Percentiles rank a stretch among this genome's conserved stretches.
phyloP scores from a whole-genome alignment of 2,329 filamentous ascomycete genomes.

The Metarhizium robertsii region DNA sequence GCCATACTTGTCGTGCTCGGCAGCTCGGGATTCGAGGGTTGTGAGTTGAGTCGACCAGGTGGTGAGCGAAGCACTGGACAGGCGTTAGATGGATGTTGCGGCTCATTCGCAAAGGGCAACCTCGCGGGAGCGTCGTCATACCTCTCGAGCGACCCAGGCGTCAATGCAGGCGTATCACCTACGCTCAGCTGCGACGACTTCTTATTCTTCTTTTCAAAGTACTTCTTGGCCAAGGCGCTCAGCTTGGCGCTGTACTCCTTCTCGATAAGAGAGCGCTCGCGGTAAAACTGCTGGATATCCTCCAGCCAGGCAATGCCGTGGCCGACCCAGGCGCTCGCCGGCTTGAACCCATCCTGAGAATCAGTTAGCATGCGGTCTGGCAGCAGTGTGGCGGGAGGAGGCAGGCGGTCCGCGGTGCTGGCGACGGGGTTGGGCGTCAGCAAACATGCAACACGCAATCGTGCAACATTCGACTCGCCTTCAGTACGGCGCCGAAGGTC shows the following conservation, averaged over 20 bases:
- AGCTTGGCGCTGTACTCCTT: slow-evolving; percentile 94
- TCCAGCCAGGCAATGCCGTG: slow-evolving; percentile 92
- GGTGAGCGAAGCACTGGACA: slow-evolving; percentile 72
- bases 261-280: slow-evolving; percentile 86
- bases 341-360: slow-evolving; percentile 91
- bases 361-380: background rate
- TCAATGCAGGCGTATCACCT: slow-evolving; percentile 85
- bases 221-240: slow-evolving; percentile 81
- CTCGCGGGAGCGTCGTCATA: slow-evolving; percentile 20
- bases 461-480: slow-evolving; percentile 45
- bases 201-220: slow-evolving; percentile 92
- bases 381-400: background rate
- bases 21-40: slow-evolving; percentile 77
- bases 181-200: slow-evolving; percentile 84
- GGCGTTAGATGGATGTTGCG: slow-evolving; percentile 12
- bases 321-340: slow-evolving; percentile 83
- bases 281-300: slow-evolving; percentile 95
- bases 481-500: slow-evolving; percentile 88
- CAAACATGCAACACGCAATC: background rate
- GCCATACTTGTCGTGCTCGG: slow-evolving; percentile 80
- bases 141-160: slow-evolving; percentile 90
- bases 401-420: background rate
- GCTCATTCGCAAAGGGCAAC: background rate
- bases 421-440: background rate
- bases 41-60: slow-evolving; percentile 94